A percentile compares a stretch with the other conserved stretches of the same genome.
These are phyloP conservation scores for Periconia sp. DNA, from an alignment of 2,329 filamentous ascomycete species.

Conservation along the genomic window DNA sequence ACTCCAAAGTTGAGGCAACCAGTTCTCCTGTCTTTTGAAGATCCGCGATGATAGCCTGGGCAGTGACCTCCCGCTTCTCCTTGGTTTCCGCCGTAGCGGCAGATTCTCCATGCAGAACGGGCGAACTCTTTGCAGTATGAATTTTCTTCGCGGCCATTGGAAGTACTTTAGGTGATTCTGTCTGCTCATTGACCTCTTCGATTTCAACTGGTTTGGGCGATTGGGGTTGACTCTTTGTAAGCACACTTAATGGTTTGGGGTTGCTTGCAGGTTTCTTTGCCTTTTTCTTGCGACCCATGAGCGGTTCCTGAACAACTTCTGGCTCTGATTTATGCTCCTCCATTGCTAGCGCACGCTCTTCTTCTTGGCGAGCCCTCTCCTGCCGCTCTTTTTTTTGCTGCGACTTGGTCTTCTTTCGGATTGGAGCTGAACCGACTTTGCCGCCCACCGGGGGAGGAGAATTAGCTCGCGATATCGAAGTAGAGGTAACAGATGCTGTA, in stretches of 20 bases:
- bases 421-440: conserved; percentile 68
- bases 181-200: conserved; percentile 29
- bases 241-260: conserved; percentile 22
- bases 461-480: conserved; percentile 70
- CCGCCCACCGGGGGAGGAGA: conserved; percentile 64
- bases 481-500: conserved; percentile 72
- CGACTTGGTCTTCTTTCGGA: conserved; percentile 73
- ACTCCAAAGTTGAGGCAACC: conserved; percentile 42
- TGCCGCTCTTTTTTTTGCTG: conserved; percentile 76
- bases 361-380: conserved; percentile 60
- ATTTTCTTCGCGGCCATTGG: conserved; percentile 19
- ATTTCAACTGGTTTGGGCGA: conserved; percentile 31
- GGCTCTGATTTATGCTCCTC: conserved; percentile 50
- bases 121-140: conserved; percentile 19
- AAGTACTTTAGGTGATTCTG: conserved; percentile 2
- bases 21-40: conserved; percentile 43
- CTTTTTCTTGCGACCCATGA: conserved; percentile 81
- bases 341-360: conserved; percentile 49
- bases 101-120: conserved; percentile 19
- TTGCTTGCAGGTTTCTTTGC: conserved; percentile 63
- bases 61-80: conserved; percentile 32
- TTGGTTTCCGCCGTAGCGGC: conserved; percentile 27
- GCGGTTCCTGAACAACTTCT: conserved; percentile 65
- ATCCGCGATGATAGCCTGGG: conserved; percentile 43
- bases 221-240: conserved; percentile 29